Evolutionary conservation across 2,329 filamentous ascomycete species (phyloP).

Genomic region (Dothidotthia symphoricarpi): DNA sequence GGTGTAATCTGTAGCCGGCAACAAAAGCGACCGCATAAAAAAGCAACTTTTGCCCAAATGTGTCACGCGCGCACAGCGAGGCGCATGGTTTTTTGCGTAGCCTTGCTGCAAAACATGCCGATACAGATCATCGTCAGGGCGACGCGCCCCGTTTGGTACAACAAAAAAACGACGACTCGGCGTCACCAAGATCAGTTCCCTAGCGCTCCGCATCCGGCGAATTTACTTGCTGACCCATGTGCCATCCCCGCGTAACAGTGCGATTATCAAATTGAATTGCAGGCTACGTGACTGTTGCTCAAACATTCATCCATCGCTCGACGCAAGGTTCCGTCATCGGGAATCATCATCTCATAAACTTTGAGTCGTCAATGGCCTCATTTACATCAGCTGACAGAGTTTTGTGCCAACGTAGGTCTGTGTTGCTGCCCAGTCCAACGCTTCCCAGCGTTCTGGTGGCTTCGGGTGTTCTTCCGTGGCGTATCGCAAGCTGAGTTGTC

Average conservation of each 20-base stretch:
- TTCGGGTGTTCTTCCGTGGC: slow-evolving; percentile 28
- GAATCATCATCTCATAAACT: slow-evolving; percentile 13
- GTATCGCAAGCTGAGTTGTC: slow-evolving; percentile 32
- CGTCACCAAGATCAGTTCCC: slow-evolving; percentile 11
- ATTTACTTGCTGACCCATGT: slow-evolving; percentile 34
- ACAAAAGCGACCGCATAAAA: slow-evolving; percentile 4
- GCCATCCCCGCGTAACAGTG: slow-evolving; percentile 19
- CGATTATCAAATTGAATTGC: slow-evolving; percentile 3
- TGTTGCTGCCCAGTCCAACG: slow-evolving; percentile 18
- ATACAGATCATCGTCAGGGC: slow-evolving; percentile 22
- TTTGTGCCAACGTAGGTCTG: slow-evolving; percentile 20
- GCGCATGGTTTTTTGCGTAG: slow-evolving; percentile 15
- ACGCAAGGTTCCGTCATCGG: slow-evolving; percentile 20
- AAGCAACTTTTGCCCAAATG: background rate
- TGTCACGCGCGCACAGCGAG: slow-evolving; percentile 6
- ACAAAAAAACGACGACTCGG: slow-evolving; percentile 26
- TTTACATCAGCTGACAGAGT: slow-evolving; percentile 30
- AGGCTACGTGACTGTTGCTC: slow-evolving; percentile 22
- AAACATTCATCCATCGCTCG: slow-evolving; percentile 16
- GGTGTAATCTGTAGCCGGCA: slow-evolving; percentile 19
- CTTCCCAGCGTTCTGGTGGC: slow-evolving; percentile 18
- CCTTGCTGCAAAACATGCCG: slow-evolving; percentile 20
- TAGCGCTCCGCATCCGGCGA: slow-evolving; percentile 20
- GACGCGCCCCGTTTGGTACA: slow-evolving; percentile 61
- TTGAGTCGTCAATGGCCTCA: slow-evolving; percentile 12